Base-by-base conservation (phyloP, 306 rosid species). In the Gillenia trifoliata region DNA sequence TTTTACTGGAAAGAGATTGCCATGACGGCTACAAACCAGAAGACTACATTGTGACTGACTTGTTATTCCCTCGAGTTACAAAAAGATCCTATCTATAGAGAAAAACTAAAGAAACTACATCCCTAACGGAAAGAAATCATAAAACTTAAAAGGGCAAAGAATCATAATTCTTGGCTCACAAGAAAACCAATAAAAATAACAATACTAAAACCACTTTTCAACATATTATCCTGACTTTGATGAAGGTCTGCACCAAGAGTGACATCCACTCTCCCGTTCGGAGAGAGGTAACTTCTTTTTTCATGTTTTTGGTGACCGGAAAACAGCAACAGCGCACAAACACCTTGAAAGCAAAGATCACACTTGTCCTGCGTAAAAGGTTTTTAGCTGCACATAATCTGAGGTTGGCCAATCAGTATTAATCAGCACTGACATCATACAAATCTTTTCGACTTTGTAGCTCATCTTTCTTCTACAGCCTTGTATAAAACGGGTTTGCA, bases 201-300 rank as follows among this genome's bases (percentile, higher is more conserved):
- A 34, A 34, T 34, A 34, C 8, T 7, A 34, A 34, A 34, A 34
- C 40, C 8, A 7, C 4, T 12, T 5, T 15, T n/a, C n/a, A n/a
- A n/a, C n/a, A n/a, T 43, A 16, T 55, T 55, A 4, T 31, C 30
- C 38, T 23, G 15, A 79, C 52, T 66, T 72, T 79, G 69, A 79
- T 22, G 31, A 72, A 79, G 25, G 45, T 30, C 74, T n/a, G 47
- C 29, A 54, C 6, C 25, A 33, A 34, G 54, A 22, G 11, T 11
- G 0, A 4, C 4, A n/a, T 70, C 69, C 26, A 29, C 69, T 41
- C 84, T 81, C 56, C 90, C 88, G 56, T 81, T 83, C 0, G 57
- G n/a, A n/a, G n/a, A 86, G 83, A 6, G 87, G 86, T 12, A 81
- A 43, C 76, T 55, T 86, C 81, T 86, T 86, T 81, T 55, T 5